Conservation (phyloP, 1,139 yeast genomes). For the Zygotorulaspora mrakii region DNA sequence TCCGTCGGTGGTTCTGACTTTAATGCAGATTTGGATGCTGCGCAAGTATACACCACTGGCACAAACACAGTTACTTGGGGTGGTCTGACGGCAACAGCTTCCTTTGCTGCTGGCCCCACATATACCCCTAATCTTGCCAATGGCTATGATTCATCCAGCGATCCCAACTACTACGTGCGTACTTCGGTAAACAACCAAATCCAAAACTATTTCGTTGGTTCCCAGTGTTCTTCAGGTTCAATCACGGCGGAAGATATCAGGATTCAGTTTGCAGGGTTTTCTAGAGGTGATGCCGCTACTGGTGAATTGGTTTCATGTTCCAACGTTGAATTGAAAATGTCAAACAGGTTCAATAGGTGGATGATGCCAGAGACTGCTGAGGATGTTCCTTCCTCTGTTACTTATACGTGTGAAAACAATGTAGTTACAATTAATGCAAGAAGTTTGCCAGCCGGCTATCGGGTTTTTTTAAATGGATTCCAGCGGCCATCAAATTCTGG, state of each 20-base stretch:
- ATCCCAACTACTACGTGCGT: conserved; percentile 21
- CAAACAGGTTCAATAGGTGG: conserved; percentile 25
- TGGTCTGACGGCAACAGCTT: conserved; percentile 13
- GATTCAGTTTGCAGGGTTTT: conserved; percentile 15
- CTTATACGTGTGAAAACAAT: conserved; percentile 13
- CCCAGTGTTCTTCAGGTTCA: conserved; percentile 19
- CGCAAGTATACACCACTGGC: conserved; percentile 11
- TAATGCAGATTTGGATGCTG: conserved; percentile 11
- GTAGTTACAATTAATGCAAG: conserved; percentile 10
- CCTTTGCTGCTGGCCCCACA: conserved; percentile 14
- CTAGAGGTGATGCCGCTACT: conserved; percentile 15
- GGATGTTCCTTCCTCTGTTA: conserved; percentile 7
- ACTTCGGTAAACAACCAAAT: conserved; percentile 24
- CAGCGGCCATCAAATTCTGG: conserved; percentile 15
- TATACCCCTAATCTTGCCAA: conserved; percentile 12
- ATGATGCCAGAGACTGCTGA: conserved; percentile 17
- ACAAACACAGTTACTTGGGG: conserved; percentile 16
- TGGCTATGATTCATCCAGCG: conserved; percentile 8
- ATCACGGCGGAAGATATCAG: conserved; percentile 16
- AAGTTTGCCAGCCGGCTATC: conserved; percentile 23
- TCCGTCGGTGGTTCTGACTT: conserved; percentile 12
- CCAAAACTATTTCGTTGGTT: conserved; percentile 27
- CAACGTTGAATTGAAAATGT: conserved; percentile 13
- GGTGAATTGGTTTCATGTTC: conserved; percentile 17
- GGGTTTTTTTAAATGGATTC: conserved; percentile 25